These are phyloP conservation scores for Scytalidium sp. DNA, from an alignment of 2,329 filamentous ascomycete genomes.

Conservation along the genomic window DNA sequence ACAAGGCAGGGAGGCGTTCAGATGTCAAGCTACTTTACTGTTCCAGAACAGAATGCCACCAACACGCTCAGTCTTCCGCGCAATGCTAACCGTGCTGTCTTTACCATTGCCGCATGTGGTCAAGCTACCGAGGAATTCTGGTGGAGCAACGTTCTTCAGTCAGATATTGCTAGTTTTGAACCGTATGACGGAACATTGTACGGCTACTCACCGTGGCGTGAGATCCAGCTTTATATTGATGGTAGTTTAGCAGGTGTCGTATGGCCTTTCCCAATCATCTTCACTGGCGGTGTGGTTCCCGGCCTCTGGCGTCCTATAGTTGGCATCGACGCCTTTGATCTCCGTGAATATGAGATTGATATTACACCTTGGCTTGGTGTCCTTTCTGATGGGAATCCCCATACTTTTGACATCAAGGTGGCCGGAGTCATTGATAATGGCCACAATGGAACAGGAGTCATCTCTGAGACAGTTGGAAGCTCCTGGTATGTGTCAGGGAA, in stretches of 20 bases:
- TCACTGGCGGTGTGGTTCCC: conserved; percentile 76
- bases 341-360: conserved; percentile 78
- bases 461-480: conserved; percentile 56
- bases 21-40: conserved; percentile 61
- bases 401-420: conserved; percentile 67
- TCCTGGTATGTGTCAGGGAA: conserved; percentile 79
- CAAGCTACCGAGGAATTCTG: conserved; percentile 80
- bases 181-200: conserved; percentile 53
- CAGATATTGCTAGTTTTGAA: conserved; percentile 57
- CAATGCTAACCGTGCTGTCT: conserved; percentile 66
- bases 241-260: conserved; percentile 68
- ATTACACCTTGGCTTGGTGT: conserved; percentile 72
- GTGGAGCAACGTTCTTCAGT: conserved; percentile 74
- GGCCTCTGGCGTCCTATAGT: conserved; percentile 76
- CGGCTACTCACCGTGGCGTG: conserved; percentile 72
- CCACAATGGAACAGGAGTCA: conserved; percentile 32
- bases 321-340: conserved; percentile 74
- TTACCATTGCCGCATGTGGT: conserved; percentile 74
- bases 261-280: conserved; percentile 81
- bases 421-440: conserved; percentile 59
- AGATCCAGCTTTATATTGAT: conserved; percentile 75
- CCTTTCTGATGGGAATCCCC: conserved; percentile 61
- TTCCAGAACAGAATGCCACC: conserved; percentile 61
- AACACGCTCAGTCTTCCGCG: conserved; percentile 60
- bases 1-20: conserved; percentile 46